Evolutionary conservation across 495 filamentous ascomycete genomes (phyloP), one percentile per base, ranked within the genome.

Genomic region (Pyronema omphalodes): DNA sequence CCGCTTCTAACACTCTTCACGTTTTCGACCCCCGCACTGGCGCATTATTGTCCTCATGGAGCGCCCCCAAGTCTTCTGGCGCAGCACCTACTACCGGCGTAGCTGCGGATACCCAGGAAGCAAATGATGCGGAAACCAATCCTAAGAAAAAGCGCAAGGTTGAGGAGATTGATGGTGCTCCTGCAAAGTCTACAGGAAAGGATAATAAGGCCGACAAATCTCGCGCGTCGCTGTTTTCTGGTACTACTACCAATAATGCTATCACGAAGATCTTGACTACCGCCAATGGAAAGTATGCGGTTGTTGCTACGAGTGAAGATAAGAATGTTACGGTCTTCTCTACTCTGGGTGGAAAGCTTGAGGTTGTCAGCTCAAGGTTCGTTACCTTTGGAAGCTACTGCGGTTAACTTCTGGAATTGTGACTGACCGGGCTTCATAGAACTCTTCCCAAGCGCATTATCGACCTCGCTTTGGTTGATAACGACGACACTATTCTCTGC

Each of bases 381-480:
- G 71, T 52, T 41, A 41, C 37, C 45, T 3, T 6, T 12, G 17
- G 6, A 15, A 18, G 1, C 23, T 29, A 29, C 23, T 29, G 23
- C 23, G 5, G 5, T 29, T 29, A 29, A 29, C 23, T 5, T 29
- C 55, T 8, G 11, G 9, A 3, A 12, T 37, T 15, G 11, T 3
- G 11, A 9, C 2, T 9, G 33, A 17, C 14, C 23, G 41, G 43
- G 44, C 48, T 18, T 18, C 5, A 9, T 37, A 93, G 87, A 68
- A 67, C 66, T 55, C 93, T 95, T 86, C 84, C 88, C 40, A 95
- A 95, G 69, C 80, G 88, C 41, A 85, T 84, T 33, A 85, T 79
- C 64, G 76, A 83, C 45, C 66, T 98, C 53, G 69, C 74, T 46
- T 67, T 95, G 45, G 80, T 83, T 1, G 60, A 73, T 18, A 78